Conservation (phyloP, 2,329 filamentous ascomycete species). For the Penicillium sp. region DNA sequence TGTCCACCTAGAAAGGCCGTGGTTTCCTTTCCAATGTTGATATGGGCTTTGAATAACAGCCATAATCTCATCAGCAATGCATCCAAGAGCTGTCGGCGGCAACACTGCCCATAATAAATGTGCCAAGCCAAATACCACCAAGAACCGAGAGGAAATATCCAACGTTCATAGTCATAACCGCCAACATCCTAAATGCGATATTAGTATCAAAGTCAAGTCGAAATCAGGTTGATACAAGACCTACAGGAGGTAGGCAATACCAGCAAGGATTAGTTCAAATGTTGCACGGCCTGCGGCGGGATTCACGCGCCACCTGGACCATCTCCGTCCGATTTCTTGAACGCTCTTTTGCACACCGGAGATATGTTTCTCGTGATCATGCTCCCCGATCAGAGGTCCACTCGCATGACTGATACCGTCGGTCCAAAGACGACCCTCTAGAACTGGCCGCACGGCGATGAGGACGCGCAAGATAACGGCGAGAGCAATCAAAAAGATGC, state of each 20-base stretch:
- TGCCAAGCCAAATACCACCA: conserved; percentile 58
- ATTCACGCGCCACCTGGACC: conserved; percentile 65
- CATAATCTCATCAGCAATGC: conserved; percentile 8
- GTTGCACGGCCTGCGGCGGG: conserved; percentile 72
- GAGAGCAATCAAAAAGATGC: conserved; percentile 81
- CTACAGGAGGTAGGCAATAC: conserved; percentile 78
- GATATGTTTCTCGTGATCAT: not conserved
- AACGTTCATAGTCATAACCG: conserved; percentile 82
- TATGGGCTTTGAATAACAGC: not conserved
- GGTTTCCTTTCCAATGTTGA: not conserved
- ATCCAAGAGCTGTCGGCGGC: conserved; percentile 20
- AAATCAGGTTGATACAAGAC: conserved; percentile 38
- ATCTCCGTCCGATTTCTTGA: conserved; percentile 18
- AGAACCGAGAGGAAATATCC: conserved; percentile 79
- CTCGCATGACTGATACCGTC: conserved; percentile 14
- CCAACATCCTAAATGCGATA: conserved; percentile 58
- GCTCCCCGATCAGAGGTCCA: not conserved
- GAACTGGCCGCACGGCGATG: conserved; percentile 62
- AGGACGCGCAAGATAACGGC: conserved; percentile 66
- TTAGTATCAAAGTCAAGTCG: conserved; percentile 34
- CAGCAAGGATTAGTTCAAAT: conserved; percentile 68
- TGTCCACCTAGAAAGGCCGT: not conserved
- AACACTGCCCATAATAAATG: conserved; percentile 25
- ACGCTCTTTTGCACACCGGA: conserved; percentile 11
- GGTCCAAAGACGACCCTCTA: conserved; percentile 41